Base-by-base conservation (phyloP, 345 rosid species). In the Hevea brasiliensis region DNA sequence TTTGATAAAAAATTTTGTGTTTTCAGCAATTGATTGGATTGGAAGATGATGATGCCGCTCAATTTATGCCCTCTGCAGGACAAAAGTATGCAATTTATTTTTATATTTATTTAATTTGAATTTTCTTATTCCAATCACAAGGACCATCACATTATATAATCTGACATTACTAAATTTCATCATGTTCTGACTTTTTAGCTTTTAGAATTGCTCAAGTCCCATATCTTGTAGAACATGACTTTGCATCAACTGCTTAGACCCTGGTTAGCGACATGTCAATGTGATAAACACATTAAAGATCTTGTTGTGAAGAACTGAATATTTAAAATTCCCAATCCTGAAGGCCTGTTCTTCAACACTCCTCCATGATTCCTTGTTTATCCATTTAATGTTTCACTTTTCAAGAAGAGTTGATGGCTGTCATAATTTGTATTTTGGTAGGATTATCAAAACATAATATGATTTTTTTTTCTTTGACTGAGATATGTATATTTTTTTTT, bases 1-100 rank as follows among this genome's bases (percentile, higher is more conserved):
- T 70, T 45, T 59, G 62, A 40, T 64, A 48, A 15, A 35, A 45
- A 26, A 17, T 32, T 41, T 72, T 65, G 12, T 40, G n/a, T 77
- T 83, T 4, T 54, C 88, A 92, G 98, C 97, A 86, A 79, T 82
- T 95, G 86, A 76, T 92, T 81, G 98, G 97, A 70, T 67, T 92
- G 76, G 88, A 79, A 77, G 84, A 79, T 73, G 87, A 87, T 65
- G 93, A 88, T 58, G 86, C 84, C 80, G 81, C 75, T 58, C 85
- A 85, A 57, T 89, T 82, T 85, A 72, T 84, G 83, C 91, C 90
- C 21, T 80, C 89, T 21, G 86, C 85, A 32, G 90, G 90, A 65
- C 89, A 87, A 74, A 89, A 78, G 98, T 92, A 85, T 54, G 86
- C 72, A 55, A 57, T 58, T 77, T 29, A 51, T 32, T 63, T 45